Base-by-base conservation (phyloP, 371 early-diverging fungal species). In the Enterospora canceri region DNA sequence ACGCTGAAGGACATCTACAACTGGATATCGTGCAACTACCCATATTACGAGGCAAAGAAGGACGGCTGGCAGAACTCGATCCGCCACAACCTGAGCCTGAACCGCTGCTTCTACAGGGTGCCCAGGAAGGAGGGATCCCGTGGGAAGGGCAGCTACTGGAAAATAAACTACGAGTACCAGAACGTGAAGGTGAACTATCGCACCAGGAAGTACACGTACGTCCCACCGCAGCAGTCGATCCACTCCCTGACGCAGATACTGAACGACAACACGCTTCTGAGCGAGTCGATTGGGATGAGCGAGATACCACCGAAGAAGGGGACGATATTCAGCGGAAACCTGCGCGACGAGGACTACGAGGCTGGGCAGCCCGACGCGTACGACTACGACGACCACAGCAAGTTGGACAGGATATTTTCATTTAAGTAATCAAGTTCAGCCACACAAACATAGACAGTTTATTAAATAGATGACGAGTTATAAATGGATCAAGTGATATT, bases 31-130 rank as follows among this genome's bases (percentile, higher is more conserved):
- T 60, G 32, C 28, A 73, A 72, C 55, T 78, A 78, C 62, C 80
- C 80, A 1, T 77, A 76, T 58, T 80, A 68, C 56, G 29, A 64
- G 19, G 62, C 62, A 24, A 68, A 70, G 33, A 68, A 75, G 48
- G 63, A 58, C 0, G 77, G 75, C 0, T 80, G 81, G 81, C 78
- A 80, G 46, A 80, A 80, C 57, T 80, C 80, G 8, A 78, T 80
- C 12, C 3, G 80, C 33, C 80, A 80, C 70, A 80, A 80, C 50
- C 59, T 80, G 19, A 79, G 79, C 2, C 58, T 80, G 16, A 78
- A 76, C 60, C 78, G 79, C 35, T 69, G 75, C 56, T 80, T 80
- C 58, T 60, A 68, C 40, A 80, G 76, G 58, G 75, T 78, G 30
- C 70, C 77, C 33, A 29, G 78, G 30, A 68, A 68, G 30, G 56